Conservation (phyloP, 2,329 filamentous ascomycete species). For the Xylaria arbuscula region DNA sequence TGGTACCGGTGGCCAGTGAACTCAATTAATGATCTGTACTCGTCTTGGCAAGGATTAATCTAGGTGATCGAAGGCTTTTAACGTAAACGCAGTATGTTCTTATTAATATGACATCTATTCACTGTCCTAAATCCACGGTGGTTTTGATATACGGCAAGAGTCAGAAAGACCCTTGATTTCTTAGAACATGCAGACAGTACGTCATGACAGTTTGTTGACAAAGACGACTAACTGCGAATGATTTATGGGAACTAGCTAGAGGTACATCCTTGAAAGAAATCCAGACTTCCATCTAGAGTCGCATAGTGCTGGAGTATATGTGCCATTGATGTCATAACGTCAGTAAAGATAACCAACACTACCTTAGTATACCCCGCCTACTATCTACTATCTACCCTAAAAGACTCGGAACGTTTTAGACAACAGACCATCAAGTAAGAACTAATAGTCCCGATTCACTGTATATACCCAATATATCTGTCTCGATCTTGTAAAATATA, state of each 20-base stretch:
- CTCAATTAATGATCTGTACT: constrained; percentile 8
- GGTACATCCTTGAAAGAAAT: constrained; percentile 6
- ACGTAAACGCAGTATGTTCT: not conserved
- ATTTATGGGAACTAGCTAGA: not conserved
- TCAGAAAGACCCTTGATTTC: not conserved
- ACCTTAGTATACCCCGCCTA: constrained; percentile 16
- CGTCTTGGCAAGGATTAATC: not conserved
- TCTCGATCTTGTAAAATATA: not conserved
- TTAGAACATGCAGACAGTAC: constrained; percentile 3
- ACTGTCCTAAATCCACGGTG: not conserved
- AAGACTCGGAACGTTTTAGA: not conserved
- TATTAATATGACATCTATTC: constrained; percentile 8
- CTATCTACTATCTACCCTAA: not conserved
- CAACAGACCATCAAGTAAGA: not conserved
- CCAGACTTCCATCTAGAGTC: not conserved
- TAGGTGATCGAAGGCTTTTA: constrained; percentile 1
- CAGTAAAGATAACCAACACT: not conserved
- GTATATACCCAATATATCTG: not conserved
- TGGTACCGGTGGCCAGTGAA: not conserved
- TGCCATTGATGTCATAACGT: constrained; percentile 30
- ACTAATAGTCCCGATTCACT: not conserved
- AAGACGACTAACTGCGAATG: not conserved
- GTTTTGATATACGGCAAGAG: not conserved
- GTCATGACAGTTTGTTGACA: constrained; percentile 16
- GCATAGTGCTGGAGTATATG: not conserved